These are phyloP conservation scores for Tubosaeta sp. DNA, from an alignment of 768 basidiomycete species.

Conservation along the genomic window DNA sequence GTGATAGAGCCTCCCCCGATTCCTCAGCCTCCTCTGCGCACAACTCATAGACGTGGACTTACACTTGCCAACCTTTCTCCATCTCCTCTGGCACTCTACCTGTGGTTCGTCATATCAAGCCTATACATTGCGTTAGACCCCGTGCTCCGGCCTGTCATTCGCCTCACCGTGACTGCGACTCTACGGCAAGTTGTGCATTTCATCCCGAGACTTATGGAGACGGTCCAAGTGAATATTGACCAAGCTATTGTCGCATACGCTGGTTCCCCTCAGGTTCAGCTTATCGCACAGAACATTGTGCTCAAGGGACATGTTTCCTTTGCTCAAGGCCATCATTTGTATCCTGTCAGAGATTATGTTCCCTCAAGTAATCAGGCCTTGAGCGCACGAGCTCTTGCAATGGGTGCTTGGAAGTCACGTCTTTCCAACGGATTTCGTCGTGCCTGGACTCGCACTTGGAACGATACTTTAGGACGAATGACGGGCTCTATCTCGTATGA, in stretches of 20 bases:
- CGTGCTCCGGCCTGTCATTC: slow-evolving; percentile 56
- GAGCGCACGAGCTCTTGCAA: slow-evolving; percentile 37
- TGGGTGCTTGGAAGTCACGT: slow-evolving; percentile 63
- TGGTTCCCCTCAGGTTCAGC: slow-evolving; percentile 46
- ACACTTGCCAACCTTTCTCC: slow-evolving; percentile 38
- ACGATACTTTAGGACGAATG: slow-evolving; percentile 63
- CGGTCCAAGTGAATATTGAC: slow-evolving; percentile 64
- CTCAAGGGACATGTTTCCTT: slow-evolving; percentile 55
- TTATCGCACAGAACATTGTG: slow-evolving; percentile 48
- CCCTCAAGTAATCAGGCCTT: slow-evolving; percentile 13
- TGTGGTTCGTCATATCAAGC: slow-evolving; percentile 30
- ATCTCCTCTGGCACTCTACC: slow-evolving; percentile 32
- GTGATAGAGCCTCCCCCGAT: slow-evolving; percentile 35
- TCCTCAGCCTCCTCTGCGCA: slow-evolving; percentile 16
- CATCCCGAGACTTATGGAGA: slow-evolving; percentile 65
- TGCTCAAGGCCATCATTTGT: slow-evolving; percentile 40
- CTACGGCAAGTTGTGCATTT: slow-evolving; percentile 59
- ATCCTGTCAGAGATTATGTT: slow-evolving; percentile 9
- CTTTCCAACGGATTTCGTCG: slow-evolving; percentile 56
- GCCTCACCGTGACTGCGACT: slow-evolving; percentile 47
- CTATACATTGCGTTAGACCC: slow-evolving; percentile 52
- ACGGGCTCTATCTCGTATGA: slow-evolving; percentile 52
- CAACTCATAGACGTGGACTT: slow-evolving; percentile 37
- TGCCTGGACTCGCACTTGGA: slow-evolving; percentile 66
- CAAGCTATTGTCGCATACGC: slow-evolving; percentile 48